Base-by-base conservation (phyloP, 2,329 filamentous ascomycete species). In the Nannizziopsis arthrosporioides region DNA sequence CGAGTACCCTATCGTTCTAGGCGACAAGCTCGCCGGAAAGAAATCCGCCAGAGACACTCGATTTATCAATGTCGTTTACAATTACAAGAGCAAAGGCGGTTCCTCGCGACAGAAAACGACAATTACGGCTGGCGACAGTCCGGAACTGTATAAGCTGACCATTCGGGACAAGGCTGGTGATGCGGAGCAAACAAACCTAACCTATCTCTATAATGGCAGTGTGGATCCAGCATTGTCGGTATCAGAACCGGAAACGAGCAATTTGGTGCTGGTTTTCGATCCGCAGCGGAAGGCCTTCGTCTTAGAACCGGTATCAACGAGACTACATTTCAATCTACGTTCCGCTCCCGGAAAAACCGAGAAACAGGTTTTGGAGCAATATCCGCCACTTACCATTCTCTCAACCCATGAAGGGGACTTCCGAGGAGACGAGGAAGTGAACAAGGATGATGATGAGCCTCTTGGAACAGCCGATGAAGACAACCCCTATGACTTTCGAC, bases 271-370 rank as follows among this genome's bases (percentile, higher is more conserved):
- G 44, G 76, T 90, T 50, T 92, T 90, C 60, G 85, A 94, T 63
- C 74, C 82, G 7, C 70, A 73, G 14, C 80, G 78, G 45, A 80
- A 90, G 59, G 82, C 76, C 48, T 92, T 92, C 55, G 80, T 92
- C 22, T 74, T 95, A 47, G 87, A 95, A 68, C 80, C 80, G 44
- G 72, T 95, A 47, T 79, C 86, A 61, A 83, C 81, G n/a, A 81
- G 81, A 35, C 84, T 94, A 66, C 82, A 86, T 59, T 89, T 94
- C 82, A 95, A 94, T 64, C 68, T 94, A 47, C 80, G 77, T 45
- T 78, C 75, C 48, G 80, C 80, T 11, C 85, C 83, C 2, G 76
- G 73, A 54, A 81, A 82, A 57, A 69, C 73, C 47, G 78, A 85
- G 46, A 75, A 77, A 27, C 78, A 75, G 57, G 71, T 93, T 36